Evolutionary conservation across 495 filamentous ascomycete species (phyloP).

Genomic region (Aspergillus conjunctus): DNA sequence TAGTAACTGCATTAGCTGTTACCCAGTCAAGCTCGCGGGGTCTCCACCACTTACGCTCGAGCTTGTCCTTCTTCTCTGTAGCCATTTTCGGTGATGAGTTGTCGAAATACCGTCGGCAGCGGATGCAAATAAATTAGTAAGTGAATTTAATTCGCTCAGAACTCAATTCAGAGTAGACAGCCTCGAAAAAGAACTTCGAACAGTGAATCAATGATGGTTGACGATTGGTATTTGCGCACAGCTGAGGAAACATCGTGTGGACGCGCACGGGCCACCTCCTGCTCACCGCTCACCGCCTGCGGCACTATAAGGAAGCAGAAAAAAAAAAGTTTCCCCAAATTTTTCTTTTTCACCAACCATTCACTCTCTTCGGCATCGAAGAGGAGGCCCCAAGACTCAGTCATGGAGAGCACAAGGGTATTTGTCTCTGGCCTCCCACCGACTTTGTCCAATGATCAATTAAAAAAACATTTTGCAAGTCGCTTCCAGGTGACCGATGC

Average conservation of each 20-base stretch:
- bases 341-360: conserved; percentile 29
- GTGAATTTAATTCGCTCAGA: background rate
- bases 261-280: conserved; percentile 21
- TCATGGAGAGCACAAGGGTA: conserved; percentile 66
- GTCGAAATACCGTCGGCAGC: background rate
- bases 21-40: conserved; percentile 7
- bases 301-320: conserved; percentile 36
- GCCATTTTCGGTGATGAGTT: conserved; percentile 40
- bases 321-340: conserved; percentile 34
- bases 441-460: conserved; percentile 71
- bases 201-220: background rate
- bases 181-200: background rate
- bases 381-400: conserved; percentile 24
- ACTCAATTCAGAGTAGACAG: background rate
- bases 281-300: conserved; percentile 38
- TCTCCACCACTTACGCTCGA: conserved; percentile 59
- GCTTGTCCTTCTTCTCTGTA: conserved; percentile 66
- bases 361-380: conserved; percentile 21
- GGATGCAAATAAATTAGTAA: background rate
- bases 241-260: conserved; percentile 22
- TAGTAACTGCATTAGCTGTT: conserved; percentile 47
- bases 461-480: conserved; percentile 83
- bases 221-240: conserved; percentile 19
- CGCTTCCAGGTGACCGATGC: conserved; percentile 81
- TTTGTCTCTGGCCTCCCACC: conserved; percentile 89